Evolutionary conservation across 129 eudicot species (phyloP).

Genomic region (Artemisia annua): DNA sequence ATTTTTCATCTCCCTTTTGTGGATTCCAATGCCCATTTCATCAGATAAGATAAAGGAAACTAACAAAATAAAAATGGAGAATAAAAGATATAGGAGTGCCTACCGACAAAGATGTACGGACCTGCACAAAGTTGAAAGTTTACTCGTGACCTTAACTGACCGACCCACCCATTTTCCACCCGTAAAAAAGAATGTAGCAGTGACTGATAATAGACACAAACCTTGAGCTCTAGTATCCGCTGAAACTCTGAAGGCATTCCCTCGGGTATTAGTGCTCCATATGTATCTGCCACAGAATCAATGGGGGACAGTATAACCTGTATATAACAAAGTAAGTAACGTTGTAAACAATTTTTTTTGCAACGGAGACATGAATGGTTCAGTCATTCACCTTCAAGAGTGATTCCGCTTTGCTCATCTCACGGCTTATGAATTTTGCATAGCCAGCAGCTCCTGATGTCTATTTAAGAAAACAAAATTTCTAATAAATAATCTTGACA

Average conservation of each 20-base stretch:
- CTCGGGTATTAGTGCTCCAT: background rate
- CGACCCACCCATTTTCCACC: background rate
- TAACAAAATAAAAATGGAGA: background rate
- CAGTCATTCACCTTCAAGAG: conserved; percentile 61
- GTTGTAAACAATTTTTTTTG: background rate
- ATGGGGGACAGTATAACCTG: conserved; percentile 7
- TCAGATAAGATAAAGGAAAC: background rate
- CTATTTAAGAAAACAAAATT: conserved; percentile 39
- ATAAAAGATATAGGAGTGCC: background rate
- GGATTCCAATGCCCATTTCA: background rate
- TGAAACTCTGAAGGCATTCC: too few relatives aligned
- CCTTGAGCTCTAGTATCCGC: conserved; percentile 38
- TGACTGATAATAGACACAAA: conserved; percentile 24
- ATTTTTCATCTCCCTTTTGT: background rate
- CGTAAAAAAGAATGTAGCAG: background rate
- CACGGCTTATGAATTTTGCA: conserved; percentile 89
- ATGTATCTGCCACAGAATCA: conserved; percentile 39
- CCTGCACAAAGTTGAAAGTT: background rate
- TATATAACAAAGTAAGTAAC: conserved; percentile 22
- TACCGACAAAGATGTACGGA: background rate
- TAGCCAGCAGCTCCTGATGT: conserved; percentile 80
- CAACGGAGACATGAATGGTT: background rate
- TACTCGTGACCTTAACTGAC: background rate
- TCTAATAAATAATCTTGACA: background rate
- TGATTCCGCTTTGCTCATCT: conserved; percentile 99